Percentiles rank a stretch among this genome's conserved stretches.
Conservation (phyloP, 2,329 filamentous ascomycete genomes). For the Emergomyces orientalis region DNA sequence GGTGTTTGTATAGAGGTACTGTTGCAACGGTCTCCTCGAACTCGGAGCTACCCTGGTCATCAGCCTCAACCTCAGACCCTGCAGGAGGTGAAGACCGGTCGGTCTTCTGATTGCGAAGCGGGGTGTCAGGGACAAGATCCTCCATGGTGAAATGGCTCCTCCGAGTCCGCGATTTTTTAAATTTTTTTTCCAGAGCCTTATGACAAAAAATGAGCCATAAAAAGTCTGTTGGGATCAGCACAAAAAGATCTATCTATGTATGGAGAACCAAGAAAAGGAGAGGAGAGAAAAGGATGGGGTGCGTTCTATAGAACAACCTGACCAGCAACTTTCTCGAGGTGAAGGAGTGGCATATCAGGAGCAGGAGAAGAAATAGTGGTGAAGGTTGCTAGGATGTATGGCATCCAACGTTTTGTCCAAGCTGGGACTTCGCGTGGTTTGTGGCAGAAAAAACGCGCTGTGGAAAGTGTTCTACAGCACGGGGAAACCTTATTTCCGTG, state of each 20-base stretch:
- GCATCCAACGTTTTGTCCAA: not conserved
- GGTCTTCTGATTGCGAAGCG: slow-evolving; percentile 28
- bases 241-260: not conserved
- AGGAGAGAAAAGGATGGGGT: not conserved
- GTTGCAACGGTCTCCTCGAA: slow-evolving; percentile 43
- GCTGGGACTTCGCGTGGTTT: not conserved
- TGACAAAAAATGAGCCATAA: not conserved
- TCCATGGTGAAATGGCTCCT: slow-evolving; percentile 25
- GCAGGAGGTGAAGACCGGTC: slow-evolving; percentile 18
- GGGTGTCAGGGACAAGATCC: slow-evolving; percentile 34
- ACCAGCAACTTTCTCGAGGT: not conserved
- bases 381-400: no score
- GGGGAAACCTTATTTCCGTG: not conserved
- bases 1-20: slow-evolving; percentile 30
- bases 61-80: slow-evolving; percentile 15
- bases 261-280: not conserved
- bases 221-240: not conserved
- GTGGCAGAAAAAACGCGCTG: not conserved
- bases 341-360: not conserved
- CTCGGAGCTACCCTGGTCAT: slow-evolving; percentile 23
- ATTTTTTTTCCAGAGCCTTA: not conserved
- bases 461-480: not conserved
- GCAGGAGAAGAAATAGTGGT: not conserved
- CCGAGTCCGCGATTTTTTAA: not conserved
- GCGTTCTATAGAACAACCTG: not conserved